Conservation (phyloP, 2,329 filamentous ascomycete genomes). For the Fonsecaea multimorphosa region DNA sequence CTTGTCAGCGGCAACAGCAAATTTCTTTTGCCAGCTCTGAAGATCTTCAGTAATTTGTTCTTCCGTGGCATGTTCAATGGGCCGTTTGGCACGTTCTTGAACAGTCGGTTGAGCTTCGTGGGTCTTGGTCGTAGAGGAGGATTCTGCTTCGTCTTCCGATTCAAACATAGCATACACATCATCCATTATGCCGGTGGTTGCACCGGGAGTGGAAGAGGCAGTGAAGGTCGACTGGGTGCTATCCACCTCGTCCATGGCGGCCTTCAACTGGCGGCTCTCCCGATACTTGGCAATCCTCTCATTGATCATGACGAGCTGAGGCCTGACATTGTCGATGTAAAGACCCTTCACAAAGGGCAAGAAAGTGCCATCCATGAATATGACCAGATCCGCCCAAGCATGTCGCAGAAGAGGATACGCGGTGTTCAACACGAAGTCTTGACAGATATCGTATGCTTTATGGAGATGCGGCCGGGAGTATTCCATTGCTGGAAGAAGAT, state of each 20-base stretch:
- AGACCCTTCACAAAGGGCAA: conserved; percentile 81
- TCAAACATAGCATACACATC: conserved; percentile 37
- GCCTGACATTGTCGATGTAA: conserved; percentile 92
- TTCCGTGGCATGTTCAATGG: conserved; percentile 30
- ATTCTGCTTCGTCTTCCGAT: conserved; percentile 30
- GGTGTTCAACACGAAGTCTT: conserved; percentile 70
- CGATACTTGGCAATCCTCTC: conserved; percentile 75
- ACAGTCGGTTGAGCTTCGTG: conserved; percentile 40
- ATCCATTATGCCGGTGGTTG: conserved; percentile 17
- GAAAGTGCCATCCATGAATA: conserved; percentile 75
- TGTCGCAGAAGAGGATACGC: conserved; percentile 74
- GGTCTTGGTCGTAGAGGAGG: conserved; percentile 39
- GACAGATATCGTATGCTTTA: conserved; percentile 70
- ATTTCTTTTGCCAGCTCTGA: conserved; percentile 84
- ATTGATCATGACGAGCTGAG: conserved; percentile 89
- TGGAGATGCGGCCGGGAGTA: conserved; percentile 75
- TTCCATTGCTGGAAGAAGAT: conserved; percentile 76
- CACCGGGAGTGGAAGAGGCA: conserved; percentile 26
- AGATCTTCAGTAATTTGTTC: conserved; percentile 79
- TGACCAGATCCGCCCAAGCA: conserved; percentile 70
- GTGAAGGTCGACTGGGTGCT: conserved; percentile 45
- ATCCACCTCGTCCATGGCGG: conserved; percentile 63
- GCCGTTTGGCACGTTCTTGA: conserved; percentile 19
- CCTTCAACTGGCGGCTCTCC: conserved; percentile 66
- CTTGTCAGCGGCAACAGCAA: conserved; percentile 82